Percentiles rank a stretch among this genome's conserved stretches.
phyloP scores from a whole-genome alignment of 352 stramenopile genomes.

The Globisporangium paroecandrum region DNA sequence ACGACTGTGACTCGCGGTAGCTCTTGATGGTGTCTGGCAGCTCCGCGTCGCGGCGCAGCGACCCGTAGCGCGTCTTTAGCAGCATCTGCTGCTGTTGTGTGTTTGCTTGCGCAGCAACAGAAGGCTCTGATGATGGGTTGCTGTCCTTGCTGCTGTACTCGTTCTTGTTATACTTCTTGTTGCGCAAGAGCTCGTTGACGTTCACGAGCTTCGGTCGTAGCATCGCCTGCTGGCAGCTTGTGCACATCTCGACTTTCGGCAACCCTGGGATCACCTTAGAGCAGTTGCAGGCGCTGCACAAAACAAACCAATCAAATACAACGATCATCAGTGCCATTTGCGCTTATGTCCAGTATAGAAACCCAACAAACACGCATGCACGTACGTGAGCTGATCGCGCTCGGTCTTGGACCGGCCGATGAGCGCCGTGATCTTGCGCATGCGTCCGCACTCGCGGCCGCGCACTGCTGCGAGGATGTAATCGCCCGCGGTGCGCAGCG shows the following conservation, averaged over 20 bases:
- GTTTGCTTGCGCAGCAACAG: slow-evolving; percentile 16
- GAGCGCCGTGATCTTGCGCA: slow-evolving; percentile 49
- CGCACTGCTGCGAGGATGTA: slow-evolving; percentile 42
- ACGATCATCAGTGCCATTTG: background rate
- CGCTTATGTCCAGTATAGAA: background rate
- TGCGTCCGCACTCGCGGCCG: slow-evolving; percentile 41
- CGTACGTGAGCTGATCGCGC: slow-evolving; percentile 44
- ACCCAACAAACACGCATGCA: slow-evolving; percentile 1
- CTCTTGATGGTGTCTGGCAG: slow-evolving; percentile 25
- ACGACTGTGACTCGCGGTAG: slow-evolving; percentile 48
- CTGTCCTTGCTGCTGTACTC: background rate
- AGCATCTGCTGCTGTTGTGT: slow-evolving; percentile 17
- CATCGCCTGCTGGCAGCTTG: slow-evolving; percentile 48
- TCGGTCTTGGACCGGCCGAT: slow-evolving; percentile 58
- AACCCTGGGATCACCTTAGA: slow-evolving; percentile 45
- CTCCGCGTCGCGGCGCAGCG: slow-evolving; percentile 33
- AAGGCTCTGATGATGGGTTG: background rate
- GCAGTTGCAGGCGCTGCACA: slow-evolving; percentile 45
- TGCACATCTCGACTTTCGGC: slow-evolving; percentile 61
- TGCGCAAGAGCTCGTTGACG: slow-evolving; percentile 21
- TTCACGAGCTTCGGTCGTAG: slow-evolving; percentile 45
- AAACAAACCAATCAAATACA: background rate
- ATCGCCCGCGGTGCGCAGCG: slow-evolving; percentile 25
- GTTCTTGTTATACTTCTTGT: background rate
- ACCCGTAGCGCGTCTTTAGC: slow-evolving; percentile 33